Evolutionary conservation across 495 filamentous ascomycete genomes (phyloP).

Genomic region (Xylaria bambusicola): DNA sequence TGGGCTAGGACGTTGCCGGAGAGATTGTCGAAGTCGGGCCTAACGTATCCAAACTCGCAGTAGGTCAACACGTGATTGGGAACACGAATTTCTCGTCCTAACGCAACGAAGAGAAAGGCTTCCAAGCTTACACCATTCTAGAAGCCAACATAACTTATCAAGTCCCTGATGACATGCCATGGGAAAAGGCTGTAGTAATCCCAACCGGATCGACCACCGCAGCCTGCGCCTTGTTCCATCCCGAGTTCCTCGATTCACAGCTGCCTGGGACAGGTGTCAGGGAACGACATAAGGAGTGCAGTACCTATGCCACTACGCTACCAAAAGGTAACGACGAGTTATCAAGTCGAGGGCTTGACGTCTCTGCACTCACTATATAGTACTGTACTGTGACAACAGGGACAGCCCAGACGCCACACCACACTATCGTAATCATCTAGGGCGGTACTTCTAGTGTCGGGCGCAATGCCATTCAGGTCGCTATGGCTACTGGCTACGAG

Average conservation of each 20-base stretch:
- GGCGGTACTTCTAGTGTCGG: slow-evolving; percentile 59
- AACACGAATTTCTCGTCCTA: background rate
- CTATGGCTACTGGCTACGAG: slow-evolving; percentile 52
- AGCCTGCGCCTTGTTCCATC: background rate
- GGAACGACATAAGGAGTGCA: no score
- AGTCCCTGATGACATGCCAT: background rate
- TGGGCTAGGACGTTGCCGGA: background rate
- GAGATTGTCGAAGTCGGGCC: background rate
- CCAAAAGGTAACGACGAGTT: no score
- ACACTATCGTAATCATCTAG: slow-evolving; percentile 50
- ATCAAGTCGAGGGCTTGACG: no score
- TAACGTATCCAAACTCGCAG: background rate
- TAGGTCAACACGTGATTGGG: background rate
- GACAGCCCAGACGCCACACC: slow-evolving; percentile 7
- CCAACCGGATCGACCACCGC: background rate
- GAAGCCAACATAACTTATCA: background rate
- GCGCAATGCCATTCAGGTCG: slow-evolving; percentile 57
- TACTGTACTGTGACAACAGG: no score
- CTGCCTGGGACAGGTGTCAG: no score
- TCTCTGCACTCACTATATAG: no score
- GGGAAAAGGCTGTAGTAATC: background rate
- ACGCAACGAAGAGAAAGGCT: background rate
- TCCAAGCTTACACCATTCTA: background rate
- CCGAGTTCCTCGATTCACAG: background rate
- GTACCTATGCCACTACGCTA: no score